Conservation (phyloP, 2,329 filamentous ascomycete genomes). For the Ploettnerulaceae sp. region DNA sequence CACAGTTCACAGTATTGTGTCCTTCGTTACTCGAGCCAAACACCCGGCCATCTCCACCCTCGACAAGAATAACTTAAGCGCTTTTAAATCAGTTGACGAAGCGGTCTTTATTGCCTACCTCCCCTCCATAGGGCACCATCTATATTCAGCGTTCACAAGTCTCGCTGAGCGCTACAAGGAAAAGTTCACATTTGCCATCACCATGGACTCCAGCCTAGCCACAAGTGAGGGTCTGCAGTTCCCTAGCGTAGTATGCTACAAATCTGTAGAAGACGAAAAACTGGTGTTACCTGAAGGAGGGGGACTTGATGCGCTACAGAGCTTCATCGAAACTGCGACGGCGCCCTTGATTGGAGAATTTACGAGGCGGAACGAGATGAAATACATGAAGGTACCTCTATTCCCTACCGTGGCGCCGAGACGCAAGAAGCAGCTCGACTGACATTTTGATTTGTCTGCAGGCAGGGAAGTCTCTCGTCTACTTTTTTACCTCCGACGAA, state of each 20-base stretch:
- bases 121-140: conserved; percentile 28
- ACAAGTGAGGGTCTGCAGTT: not conserved
- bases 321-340: conserved; percentile 38
- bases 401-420: not conserved
- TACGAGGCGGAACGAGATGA: conserved; percentile 42
- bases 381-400: conserved; percentile 36
- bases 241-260: conserved; percentile 36
- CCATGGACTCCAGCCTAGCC: conserved; percentile 24
- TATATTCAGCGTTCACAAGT: conserved; percentile 33
- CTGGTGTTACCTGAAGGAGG: conserved; percentile 34
- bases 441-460: conserved; percentile 18
- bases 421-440: not conserved
- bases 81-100: conserved; percentile 38
- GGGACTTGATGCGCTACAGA: conserved; percentile 35
- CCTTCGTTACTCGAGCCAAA: conserved; percentile 31
- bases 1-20: conserved; percentile 25
- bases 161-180: conserved; percentile 38
- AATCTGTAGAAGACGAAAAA: conserved; percentile 38
- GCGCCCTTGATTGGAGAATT: conserved; percentile 41
- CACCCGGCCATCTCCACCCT: conserved; percentile 32
- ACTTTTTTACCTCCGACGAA: conserved; percentile 34
- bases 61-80: conserved; percentile 27
- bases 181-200: conserved; percentile 40
- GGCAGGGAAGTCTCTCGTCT: conserved; percentile 38
- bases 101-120: conserved; percentile 41